Evolutionary conservation across 179 eudicot species (phyloP).

Genomic region (Beta lomatogona): DNA sequence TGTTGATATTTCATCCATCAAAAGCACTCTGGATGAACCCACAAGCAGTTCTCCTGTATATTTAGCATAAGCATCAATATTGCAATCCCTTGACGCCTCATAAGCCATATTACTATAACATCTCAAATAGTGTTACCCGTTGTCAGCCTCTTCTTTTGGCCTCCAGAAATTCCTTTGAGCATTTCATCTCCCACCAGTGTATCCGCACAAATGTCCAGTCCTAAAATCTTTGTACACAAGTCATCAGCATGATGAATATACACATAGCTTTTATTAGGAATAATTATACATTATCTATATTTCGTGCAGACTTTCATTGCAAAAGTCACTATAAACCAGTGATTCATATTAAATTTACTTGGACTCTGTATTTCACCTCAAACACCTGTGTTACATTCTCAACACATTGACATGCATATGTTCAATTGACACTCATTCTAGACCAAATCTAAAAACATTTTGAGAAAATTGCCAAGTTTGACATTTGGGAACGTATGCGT

Average conservation of each 20-base stretch:
- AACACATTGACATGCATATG: too few relatives aligned
- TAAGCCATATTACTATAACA: neutral
- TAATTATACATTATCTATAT: neutral
- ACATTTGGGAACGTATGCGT: too few relatives aligned
- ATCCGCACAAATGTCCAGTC: slow-evolving; percentile 77
- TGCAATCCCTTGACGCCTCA: slow-evolving; percentile 1
- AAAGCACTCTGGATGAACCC: slow-evolving; percentile 64
- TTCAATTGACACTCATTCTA: too few relatives aligned
- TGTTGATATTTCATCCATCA: slow-evolving; percentile 87
- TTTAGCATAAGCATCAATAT: neutral
- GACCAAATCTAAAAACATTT: too few relatives aligned
- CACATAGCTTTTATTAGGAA: neutral
- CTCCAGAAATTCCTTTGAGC: slow-evolving; percentile 89
- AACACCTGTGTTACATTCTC: too few relatives aligned
- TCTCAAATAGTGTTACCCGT: slow-evolving; percentile 48
- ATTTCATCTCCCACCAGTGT: slow-evolving; percentile 88
- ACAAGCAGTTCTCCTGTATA: slow-evolving; percentile 67
- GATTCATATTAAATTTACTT: neutral
- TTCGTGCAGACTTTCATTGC: neutral
- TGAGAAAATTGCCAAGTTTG: too few relatives aligned
- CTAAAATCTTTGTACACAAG: slow-evolving; percentile 63
- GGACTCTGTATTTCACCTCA: too few relatives aligned
- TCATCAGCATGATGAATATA: slow-evolving; percentile 22
- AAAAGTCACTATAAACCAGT: neutral
- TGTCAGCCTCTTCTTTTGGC: slow-evolving; percentile 85